Conservation (phyloP, 176 grass and related monocot species). For the Aegilops tauschii region DNA sequence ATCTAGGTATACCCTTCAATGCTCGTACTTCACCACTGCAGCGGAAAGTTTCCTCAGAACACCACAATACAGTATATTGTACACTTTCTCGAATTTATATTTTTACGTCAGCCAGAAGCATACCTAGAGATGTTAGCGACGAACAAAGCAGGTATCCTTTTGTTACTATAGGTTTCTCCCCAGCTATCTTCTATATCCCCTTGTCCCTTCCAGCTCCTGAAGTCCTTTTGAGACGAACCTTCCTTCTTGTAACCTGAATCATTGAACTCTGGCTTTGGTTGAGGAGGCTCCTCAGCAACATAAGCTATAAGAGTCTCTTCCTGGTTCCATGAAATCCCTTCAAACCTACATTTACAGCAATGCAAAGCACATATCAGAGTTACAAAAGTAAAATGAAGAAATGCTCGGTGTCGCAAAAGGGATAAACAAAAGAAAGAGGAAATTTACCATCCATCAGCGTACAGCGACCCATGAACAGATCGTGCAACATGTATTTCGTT, state of each 20-base stretch:
- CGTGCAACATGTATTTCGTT: constrained; percentile 75
- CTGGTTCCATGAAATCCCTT: constrained; percentile 95
- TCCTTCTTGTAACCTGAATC: constrained; percentile 73
- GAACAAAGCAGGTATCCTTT: constrained; percentile 82
- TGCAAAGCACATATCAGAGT: background rate
- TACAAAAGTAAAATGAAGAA: background rate
- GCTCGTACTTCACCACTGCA: constrained; percentile 79
- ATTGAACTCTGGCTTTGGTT: constrained; percentile 72
- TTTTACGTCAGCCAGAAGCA: constrained; percentile 18
- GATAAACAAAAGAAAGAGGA: background rate
- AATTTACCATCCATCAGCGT: constrained; percentile 73
- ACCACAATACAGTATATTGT: background rate
- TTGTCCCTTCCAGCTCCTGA: constrained; percentile 88
- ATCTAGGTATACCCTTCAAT: constrained; percentile 71
- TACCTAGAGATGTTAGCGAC: constrained; percentile 69
- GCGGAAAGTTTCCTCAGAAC: constrained; percentile 5
- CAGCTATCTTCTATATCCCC: constrained; percentile 88
- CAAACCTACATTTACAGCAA: constrained; percentile 67
- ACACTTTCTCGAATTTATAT: background rate
- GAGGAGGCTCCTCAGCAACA: constrained; percentile 81
- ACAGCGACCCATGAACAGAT: constrained; percentile 82
- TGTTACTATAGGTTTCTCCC: constrained; percentile 94
- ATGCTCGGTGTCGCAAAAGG: background rate
- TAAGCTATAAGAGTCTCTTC: constrained; percentile 83
- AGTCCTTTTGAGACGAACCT: constrained; percentile 66